These are phyloP conservation scores for Trifolium dubium DNA, from an alignment of 306 rosid species.

Conservation along the genomic window DNA sequence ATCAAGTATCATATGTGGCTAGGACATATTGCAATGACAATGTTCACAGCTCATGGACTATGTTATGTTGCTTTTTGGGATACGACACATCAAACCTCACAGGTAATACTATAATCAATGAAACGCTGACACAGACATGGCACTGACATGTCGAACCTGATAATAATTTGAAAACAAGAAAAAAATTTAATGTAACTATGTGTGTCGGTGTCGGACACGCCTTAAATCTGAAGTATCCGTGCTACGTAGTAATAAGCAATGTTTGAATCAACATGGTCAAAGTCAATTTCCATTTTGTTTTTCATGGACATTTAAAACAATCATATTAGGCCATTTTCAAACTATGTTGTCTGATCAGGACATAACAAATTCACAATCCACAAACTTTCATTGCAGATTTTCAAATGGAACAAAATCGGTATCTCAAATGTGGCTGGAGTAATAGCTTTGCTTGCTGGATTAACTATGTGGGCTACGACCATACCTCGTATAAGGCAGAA, in stretches of 20 bases:
- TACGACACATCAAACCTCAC: background rate
- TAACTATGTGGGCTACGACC: constrained; percentile 62
- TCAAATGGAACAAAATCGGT: constrained; percentile 58
- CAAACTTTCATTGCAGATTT: constrained; percentile 45
- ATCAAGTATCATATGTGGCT: constrained; percentile 85
- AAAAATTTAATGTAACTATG: background rate
- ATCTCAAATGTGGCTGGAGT: constrained; percentile 68
- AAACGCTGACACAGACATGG: background rate
- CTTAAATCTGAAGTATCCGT: background rate
- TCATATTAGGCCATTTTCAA: background rate
- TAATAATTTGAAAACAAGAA: background rate
- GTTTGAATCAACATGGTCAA: too few species aligned
- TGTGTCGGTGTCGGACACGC: background rate
- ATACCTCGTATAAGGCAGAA: constrained; percentile 54
- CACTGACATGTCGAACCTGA: background rate
- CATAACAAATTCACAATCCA: background rate
- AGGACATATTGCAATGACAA: constrained; percentile 62
- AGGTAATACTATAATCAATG: background rate
- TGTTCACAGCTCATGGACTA: constrained; percentile 78
- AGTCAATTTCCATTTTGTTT: too few species aligned
- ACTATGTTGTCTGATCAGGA: background rate
- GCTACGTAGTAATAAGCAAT: too few species aligned
- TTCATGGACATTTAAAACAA: too few species aligned
- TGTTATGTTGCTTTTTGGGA: constrained; percentile 34
- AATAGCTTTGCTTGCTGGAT: constrained; percentile 53